These are phyloP conservation scores for Nannizzia gypsea DNA, from an alignment of 2,329 filamentous ascomycete species.

Conservation along the genomic window DNA sequence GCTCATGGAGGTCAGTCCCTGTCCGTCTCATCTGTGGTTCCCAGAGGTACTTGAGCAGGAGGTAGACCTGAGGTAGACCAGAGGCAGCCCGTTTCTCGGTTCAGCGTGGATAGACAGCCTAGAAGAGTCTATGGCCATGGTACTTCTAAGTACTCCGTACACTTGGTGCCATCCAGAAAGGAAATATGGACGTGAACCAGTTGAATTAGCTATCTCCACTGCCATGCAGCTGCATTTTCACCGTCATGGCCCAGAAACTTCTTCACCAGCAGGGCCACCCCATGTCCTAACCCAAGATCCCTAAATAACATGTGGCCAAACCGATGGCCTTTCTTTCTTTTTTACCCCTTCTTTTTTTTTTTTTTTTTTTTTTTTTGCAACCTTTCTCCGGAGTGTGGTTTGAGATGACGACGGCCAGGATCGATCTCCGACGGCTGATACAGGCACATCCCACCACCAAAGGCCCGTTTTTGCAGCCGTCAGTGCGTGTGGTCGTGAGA, in stretches of 20 bases:
- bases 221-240: background rate
- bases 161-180: background rate
- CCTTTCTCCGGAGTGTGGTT: background rate
- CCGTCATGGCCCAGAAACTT: background rate
- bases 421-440: background rate
- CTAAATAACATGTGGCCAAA: slow-evolving; percentile 3
- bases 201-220: background rate
- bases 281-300: background rate
- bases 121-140: background rate
- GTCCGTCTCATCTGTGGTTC: too few species aligned
- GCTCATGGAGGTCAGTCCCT: too few species aligned
- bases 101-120: background rate
- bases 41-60: background rate
- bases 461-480: background rate
- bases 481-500: background rate
- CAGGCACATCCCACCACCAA: background rate
- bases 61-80: background rate
- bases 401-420: background rate
- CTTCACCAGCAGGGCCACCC: background rate
- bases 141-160: background rate
- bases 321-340: background rate
- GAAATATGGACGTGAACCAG: background rate
- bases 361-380: background rate
- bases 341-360: background rate
- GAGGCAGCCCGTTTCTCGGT: background rate